Percentiles rank a stretch among this genome's conserved stretches.
These are phyloP conservation scores for Saraca asoca DNA, from an alignment of 331 rosid species.

Conservation along the genomic window DNA sequence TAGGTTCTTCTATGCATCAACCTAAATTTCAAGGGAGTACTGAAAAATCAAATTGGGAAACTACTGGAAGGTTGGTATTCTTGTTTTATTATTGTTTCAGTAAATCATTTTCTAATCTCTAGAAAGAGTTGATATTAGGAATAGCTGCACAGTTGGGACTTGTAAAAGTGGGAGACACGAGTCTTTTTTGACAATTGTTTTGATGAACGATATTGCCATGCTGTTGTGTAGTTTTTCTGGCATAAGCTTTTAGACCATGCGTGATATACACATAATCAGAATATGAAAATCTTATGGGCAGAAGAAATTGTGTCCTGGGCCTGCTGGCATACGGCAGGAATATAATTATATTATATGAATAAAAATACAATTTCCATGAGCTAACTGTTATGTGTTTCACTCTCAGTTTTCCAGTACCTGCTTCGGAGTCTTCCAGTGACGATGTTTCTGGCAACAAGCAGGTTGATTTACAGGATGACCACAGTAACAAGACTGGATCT, in stretches of 20 bases:
- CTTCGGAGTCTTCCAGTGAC: conserved; percentile 57
- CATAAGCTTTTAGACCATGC: not conserved
- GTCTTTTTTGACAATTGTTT: conserved; percentile 4
- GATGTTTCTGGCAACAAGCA: conserved; percentile 64
- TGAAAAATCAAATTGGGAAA: conserved; percentile 56
- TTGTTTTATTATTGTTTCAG: not conserved
- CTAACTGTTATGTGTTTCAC: conserved; percentile 17
- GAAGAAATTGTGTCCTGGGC: not conserved
- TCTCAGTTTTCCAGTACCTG: conserved; percentile 65
- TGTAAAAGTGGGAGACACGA: not conserved
- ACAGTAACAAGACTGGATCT: conserved; percentile 50
- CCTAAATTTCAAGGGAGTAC: conserved; percentile 51
- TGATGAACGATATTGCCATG: not conserved
- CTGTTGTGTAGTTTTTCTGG: not conserved
- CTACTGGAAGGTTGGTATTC: conserved; percentile 60
- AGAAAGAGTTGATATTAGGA: not conserved
- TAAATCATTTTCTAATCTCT: not conserved
- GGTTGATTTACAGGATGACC: conserved; percentile 60
- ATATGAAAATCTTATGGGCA: not conserved
- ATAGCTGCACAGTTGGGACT: not conserved
- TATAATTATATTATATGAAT: not conserved
- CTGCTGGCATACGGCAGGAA: not conserved
- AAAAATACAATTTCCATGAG: conserved; percentile 10
- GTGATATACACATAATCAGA: not conserved
- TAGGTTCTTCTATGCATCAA: conserved; percentile 52